Percentiles rank a stretch among this genome's conserved stretches.
Conservation (phyloP, 305 asterid genomes). For the Stenogyne calaminthoides region DNA sequence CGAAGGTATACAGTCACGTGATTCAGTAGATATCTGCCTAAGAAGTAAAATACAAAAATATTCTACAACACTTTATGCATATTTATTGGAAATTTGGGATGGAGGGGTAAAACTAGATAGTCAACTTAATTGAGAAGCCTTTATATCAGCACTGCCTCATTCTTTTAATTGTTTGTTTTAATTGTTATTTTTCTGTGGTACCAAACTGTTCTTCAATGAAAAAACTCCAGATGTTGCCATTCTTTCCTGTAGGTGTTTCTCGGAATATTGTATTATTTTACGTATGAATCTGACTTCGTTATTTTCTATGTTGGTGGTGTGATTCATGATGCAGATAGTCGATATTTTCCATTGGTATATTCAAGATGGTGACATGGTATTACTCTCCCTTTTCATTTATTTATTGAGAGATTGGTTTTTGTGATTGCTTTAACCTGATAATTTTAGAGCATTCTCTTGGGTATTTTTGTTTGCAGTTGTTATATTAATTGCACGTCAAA, state of each 20-base stretch:
- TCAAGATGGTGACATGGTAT: constrained; percentile 88
- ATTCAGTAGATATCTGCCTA: not conserved
- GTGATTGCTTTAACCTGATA: too few species aligned
- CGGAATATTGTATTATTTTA: not conserved
- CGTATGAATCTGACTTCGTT: constrained; percentile 10
- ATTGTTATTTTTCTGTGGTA: not conserved
- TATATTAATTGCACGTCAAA: not conserved
- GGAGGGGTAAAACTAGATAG: too few species aligned
- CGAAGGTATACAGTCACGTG: not conserved
- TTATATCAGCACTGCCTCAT: not conserved
- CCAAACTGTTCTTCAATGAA: not conserved
- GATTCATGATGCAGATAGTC: constrained; percentile 63
- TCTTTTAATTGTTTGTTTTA: constrained; percentile 4
- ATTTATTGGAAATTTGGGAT: too few species aligned
- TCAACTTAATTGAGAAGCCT: not conserved
- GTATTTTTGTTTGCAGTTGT: too few species aligned
- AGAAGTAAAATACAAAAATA: too few species aligned
- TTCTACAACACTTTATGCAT: too few species aligned
- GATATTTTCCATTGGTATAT: constrained; percentile 80
- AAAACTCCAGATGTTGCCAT: not conserved
- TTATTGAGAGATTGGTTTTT: not conserved
- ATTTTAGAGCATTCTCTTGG: too few species aligned
- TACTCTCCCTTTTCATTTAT: constrained; percentile 15
- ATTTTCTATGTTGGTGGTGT: constrained; percentile 29
- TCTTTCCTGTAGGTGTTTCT: constrained; percentile 13